These are phyloP conservation scores for Cicer bijugum DNA, from an alignment of 306 rosid species.

Conservation along the genomic window DNA sequence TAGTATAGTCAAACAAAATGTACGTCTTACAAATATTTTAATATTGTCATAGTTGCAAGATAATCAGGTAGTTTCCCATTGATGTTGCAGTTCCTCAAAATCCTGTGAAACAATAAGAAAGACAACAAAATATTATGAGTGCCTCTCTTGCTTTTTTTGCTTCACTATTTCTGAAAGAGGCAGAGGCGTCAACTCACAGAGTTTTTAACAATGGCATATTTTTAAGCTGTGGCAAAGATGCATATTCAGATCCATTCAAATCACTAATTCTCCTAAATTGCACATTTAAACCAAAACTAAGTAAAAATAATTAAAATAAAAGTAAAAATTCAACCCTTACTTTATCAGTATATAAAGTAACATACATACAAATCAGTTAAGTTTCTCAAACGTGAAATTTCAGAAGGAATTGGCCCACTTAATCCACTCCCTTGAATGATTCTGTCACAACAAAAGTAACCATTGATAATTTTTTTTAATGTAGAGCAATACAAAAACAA, in stretches of 20 bases:
- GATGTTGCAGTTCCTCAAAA: conserved; percentile 43
- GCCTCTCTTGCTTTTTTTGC: neutral
- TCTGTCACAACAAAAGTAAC: conserved; percentile 45
- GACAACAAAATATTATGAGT: neutral
- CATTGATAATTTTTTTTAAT: neutral
- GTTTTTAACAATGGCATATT: conserved; percentile 23
- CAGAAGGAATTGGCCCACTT: conserved; percentile 72
- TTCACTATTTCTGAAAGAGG: conserved; percentile 42
- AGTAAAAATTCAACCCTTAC: neutral
- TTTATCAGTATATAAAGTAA: neutral
- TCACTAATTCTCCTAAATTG: conserved; percentile 64
- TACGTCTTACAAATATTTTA: conserved; percentile 14
- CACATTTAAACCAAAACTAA: neutral
- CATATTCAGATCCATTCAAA: conserved; percentile 54
- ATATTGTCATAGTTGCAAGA: neutral
- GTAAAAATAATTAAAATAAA: neutral
- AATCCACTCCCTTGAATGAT: conserved; percentile 68
- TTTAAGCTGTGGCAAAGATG: conserved; percentile 50
- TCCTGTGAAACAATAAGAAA: neutral
- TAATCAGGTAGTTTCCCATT: neutral
- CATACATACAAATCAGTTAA: conserved; percentile 60
- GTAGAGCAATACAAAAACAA: conserved; percentile 11
- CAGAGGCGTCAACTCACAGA: conserved; percentile 52
- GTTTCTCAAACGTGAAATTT: conserved; percentile 48
- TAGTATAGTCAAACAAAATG: conserved; percentile 44